A percentile compares a stretch with the other conserved stretches of the same genome.
Evolutionary conservation across 768 basidiomycete genomes (phyloP).

Genomic region (Rhodotorula kratochvilovae): DNA sequence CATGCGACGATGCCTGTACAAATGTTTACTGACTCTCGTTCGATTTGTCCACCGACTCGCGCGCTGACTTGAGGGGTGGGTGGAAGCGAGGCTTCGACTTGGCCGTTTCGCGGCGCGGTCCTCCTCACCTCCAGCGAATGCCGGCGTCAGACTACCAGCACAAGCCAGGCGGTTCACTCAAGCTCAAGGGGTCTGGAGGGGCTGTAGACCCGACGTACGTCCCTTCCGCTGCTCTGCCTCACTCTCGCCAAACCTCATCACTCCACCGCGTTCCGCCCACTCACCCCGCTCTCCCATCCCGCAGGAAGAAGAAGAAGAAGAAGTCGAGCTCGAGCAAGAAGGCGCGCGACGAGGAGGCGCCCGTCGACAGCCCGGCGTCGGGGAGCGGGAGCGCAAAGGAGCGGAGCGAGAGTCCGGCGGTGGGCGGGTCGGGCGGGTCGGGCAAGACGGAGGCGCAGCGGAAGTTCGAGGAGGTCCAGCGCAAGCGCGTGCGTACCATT

Average conservation of each 20-base stretch:
- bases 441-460: constrained; percentile 66
- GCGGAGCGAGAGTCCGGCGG: not conserved
- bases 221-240: not conserved
- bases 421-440: not conserved
- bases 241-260: not conserved
- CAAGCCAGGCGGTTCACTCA: constrained; percentile 68
- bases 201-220: constrained; percentile 17
- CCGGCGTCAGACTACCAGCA: constrained; percentile 70
- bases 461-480: constrained; percentile 82
- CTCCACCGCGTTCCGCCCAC: no score
- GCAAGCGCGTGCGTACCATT: constrained; percentile 59
- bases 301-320: constrained; percentile 40
- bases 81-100: not conserved
- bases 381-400: not conserved
- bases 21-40: no score
- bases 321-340: constrained; percentile 31
- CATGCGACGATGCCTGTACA: no score
- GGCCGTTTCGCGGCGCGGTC: not conserved
- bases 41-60: no score
- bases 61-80: no score
- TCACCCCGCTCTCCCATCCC: not conserved
- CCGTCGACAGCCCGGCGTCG: not conserved
- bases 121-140: constrained; percentile 1
- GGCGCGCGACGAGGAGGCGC: constrained; percentile 15
- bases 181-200: constrained; percentile 71